Base-by-base conservation (phyloP, 495 filamentous ascomycete species). In the Corynascus novoguineensis region DNA sequence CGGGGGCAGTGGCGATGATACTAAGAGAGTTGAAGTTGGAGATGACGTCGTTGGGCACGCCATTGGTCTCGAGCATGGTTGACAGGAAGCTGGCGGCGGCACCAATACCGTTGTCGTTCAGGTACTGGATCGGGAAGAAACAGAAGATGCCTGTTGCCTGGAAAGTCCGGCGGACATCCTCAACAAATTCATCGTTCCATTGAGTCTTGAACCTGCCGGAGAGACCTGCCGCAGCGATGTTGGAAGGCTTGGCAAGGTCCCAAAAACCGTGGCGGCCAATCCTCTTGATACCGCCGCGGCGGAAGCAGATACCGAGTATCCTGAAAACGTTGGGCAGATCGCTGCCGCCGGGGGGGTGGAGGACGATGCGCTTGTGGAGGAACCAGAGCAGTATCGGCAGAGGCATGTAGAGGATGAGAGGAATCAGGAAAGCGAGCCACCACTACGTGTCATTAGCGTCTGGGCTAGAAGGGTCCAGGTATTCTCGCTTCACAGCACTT, bases 21-120 rank as follows among this genome's bases (percentile, higher is more conserved):
- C 70, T 72, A 54, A 93, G 77, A 4, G 88, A 81, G 68, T 90
- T 87, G 68, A 91, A 83, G 76, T 89, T 90, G 62, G 73, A 71
- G 71, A 90, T 86, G 59, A 89, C 74, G 60, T 92, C 88, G 75
- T 92, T 92, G 38, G 86, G 86, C 0, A 83, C 82, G 19, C 85
- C 85, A 59, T 85, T 78, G 4, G 83, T 86, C 28, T 75, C 75
- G 71, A 90, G 77, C 55, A 83, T 81, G 17, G 83, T 82, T 1
- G 73, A 78, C 64, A 86, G 71, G 65, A 81, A 83, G 42, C 55
- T 72, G 35, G 73, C 72, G 5, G 75, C 65, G 3, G 61, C 55
- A 2, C 78, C 78, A 21, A 81, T 63, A 64, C 78, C 78, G 47
- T 75, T 75, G 60, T 81, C 78, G 66, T 79, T 81, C 44, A 89